These are phyloP conservation scores for Sanghuangporus weigelae DNA, from an alignment of 1,284 basidiomycete genomes.

Conservation along the genomic window DNA sequence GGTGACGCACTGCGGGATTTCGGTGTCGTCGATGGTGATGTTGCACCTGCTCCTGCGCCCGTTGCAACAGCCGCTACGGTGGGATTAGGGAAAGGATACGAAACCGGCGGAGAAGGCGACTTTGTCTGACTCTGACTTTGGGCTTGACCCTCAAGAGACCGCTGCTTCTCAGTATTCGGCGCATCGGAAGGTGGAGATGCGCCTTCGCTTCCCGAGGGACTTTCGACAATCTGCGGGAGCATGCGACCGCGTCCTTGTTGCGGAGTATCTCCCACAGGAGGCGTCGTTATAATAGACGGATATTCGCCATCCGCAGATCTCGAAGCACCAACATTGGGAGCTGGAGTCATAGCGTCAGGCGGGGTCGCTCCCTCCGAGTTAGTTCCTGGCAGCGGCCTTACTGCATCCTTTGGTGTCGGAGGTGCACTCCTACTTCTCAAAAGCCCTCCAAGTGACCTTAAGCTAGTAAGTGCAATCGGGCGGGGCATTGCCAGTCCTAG, in stretches of 20 bases:
- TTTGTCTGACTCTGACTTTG: neutral
- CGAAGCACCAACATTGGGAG: constrained; percentile 1
- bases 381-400: constrained; percentile 18
- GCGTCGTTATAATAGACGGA: neutral
- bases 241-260: neutral
- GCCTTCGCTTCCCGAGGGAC: neutral
- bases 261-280: neutral
- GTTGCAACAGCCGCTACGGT: neutral
- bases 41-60: neutral
- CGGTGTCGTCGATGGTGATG: constrained; percentile 14
- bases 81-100: neutral
- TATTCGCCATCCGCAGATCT: neutral
- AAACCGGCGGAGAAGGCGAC: neutral
- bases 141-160: neutral
- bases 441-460: constrained; percentile 31
- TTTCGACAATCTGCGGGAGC: constrained; percentile 8
- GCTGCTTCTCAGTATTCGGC: neutral
- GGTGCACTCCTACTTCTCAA: constrained; percentile 57
- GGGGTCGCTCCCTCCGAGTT: constrained; percentile 12
- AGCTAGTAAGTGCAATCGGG: constrained; percentile 35
- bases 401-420: constrained; percentile 36
- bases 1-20: constrained; percentile 36
- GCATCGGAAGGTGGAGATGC: neutral
- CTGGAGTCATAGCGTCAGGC: constrained; percentile 17
- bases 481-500: constrained; percentile 31